phyloP scores from a whole-genome alignment of 768 basidiomycete genomes.

The Amanita inopinata region DNA sequence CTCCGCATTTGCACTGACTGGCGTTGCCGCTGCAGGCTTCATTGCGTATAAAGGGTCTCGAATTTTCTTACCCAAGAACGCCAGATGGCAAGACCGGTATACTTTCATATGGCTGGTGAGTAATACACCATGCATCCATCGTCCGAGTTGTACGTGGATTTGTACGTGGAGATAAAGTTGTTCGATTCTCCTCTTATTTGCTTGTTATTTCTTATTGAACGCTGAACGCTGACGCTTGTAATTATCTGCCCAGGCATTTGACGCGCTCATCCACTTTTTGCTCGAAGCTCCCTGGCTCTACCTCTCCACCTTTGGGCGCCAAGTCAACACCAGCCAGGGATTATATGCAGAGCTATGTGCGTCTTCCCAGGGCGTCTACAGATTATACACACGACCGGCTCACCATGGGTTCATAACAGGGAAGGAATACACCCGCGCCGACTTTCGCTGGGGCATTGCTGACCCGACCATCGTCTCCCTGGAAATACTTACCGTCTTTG shows the following conservation, averaged over 20 bases:
- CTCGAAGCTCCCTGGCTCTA: conserved; percentile 79
- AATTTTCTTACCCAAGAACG: conserved; percentile 51
- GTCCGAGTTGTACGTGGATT: too few relatives aligned
- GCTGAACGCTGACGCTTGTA: background rate
- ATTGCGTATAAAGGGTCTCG: conserved; percentile 46
- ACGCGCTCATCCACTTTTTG: conserved; percentile 69
- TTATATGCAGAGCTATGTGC: conserved; percentile 67
- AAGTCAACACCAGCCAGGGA: conserved; percentile 60
- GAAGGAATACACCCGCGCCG: conserved; percentile 75
- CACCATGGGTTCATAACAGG: conserved; percentile 28
- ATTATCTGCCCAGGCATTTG: conserved; percentile 48
- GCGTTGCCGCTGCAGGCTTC: conserved; percentile 40
- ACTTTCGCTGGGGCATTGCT: conserved; percentile 71
- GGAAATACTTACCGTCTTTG: conserved; percentile 75
- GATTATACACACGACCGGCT: background rate
- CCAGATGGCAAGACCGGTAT: conserved; percentile 51
- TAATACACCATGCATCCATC: background rate
- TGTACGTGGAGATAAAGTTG: too few relatives aligned
- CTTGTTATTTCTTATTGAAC: too few relatives aligned
- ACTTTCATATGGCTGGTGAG: conserved; percentile 74
- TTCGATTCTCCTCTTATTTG: too few relatives aligned
- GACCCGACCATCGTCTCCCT: conserved; percentile 78
- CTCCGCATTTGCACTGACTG: conserved; percentile 55
- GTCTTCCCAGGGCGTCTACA: conserved; percentile 21
- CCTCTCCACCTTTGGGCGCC: conserved; percentile 63